Conservation (phyloP, 768 basidiomycete species). For the Podaxis pistillaris region DNA sequence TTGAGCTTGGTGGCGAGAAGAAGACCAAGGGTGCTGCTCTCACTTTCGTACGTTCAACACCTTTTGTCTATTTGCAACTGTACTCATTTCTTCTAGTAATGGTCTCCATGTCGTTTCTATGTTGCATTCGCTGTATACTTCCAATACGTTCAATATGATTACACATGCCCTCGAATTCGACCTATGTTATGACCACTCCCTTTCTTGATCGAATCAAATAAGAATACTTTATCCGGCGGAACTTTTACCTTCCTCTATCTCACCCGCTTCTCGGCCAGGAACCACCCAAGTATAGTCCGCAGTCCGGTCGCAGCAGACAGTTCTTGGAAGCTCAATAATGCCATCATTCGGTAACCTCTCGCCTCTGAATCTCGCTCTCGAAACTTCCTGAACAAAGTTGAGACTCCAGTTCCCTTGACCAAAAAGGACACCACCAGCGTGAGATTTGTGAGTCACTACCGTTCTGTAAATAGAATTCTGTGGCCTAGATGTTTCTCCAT, state of each 20-base stretch:
- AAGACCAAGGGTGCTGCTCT: conserved; percentile 98
- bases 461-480: neutral
- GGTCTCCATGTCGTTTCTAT: conserved; percentile 23
- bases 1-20: conserved; percentile 99
- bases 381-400: neutral
- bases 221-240: neutral
- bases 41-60: conserved; percentile 72
- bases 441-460: neutral
- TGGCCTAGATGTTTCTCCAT: neutral
- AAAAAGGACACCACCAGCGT: neutral
- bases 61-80: neutral
- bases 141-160: conserved; percentile 27
- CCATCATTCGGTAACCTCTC: neutral
- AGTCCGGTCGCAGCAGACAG: neutral
- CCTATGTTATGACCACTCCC: neutral
- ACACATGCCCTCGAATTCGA: conserved; percentile 18
- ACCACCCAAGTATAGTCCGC: neutral
- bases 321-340: neutral
- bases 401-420: neutral
- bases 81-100: conserved; percentile 17
- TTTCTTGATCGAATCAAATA: neutral
- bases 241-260: neutral
- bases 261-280: neutral
- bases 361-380: neutral
- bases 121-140: conserved; percentile 20